Conservation (phyloP, 192 early-diverging fungal genomes). For the Funneliformis mosseae region DNA sequence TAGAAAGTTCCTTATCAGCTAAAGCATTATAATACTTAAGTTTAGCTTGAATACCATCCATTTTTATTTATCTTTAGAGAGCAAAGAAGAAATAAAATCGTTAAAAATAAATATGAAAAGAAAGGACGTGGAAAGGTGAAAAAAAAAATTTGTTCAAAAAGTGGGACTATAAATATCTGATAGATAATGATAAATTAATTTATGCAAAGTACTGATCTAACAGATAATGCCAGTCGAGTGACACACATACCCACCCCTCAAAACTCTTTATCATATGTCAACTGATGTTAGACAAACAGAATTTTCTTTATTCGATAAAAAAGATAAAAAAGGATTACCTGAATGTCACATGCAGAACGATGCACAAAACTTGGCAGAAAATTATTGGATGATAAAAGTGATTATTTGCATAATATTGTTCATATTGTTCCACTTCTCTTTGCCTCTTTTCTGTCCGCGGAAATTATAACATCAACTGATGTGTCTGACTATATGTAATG, state of each 20-base stretch:
- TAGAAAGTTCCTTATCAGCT: constrained; percentile 76
- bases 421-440: background rate
- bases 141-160: background rate
- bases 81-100: background rate
- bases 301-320: background rate
- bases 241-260: background rate
- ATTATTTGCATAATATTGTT: background rate
- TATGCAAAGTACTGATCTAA: background rate
- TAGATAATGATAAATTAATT: background rate
- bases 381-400: background rate
- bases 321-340: background rate
- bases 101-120: background rate
- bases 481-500: too few relatives aligned
- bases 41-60: background rate
- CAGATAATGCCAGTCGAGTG: background rate
- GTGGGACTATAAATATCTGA: background rate
- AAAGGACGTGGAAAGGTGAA: background rate
- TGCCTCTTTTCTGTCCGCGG: too few relatives aligned
- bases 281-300: background rate
- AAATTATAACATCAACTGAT: too few relatives aligned
- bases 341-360: background rate
- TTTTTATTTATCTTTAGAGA: background rate
- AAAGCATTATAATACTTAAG: constrained; percentile 45
- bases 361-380: background rate
- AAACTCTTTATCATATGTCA: background rate